Base-by-base conservation (phyloP, 2,329 filamentous ascomycete species). In the Grosmannia huntii region DNA sequence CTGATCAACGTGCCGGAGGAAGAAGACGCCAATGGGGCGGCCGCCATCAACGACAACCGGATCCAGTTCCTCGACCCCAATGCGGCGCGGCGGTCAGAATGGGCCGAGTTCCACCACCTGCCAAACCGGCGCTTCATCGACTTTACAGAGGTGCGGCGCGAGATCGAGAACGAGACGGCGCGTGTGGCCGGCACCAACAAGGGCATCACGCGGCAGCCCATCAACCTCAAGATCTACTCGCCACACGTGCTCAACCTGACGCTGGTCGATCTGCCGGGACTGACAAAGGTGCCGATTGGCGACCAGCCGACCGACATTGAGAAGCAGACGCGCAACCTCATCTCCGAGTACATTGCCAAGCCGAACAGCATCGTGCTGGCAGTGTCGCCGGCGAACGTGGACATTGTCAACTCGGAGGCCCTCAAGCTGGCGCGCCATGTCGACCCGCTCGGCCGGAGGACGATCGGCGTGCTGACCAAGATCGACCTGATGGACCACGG, bases 401-500 rank as follows among this genome's bases (percentile, higher is more conserved):
- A 99, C 83, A 79, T 99, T 79, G 94, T 94, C 68, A 99, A 99
- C 77, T 99, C 94, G 23, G 94, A 99, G 72, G 94, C 94, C 67
- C 75, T 99, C 70, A 96, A 99, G 76, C 81, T 99, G 65, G 94
- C 94, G 48, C 83, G 94, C 67, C 92, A 99, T 75, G 94, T 99
- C 49, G 94, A 99, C 67, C 92, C 92, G 3, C 91, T 99, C 71
- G 94, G 94, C 68, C 92, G 97, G 76, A 84, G 94, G 70, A 99
- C 94, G 55, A 99, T 99, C 64, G 94, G 94, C 81, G 94, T 99
- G 62, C 80, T 99, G 66, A 97, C 92, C 66, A 99, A 99, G 80
- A 91, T 99, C 61, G 94, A 99, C 75, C 75, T 99, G 69, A 99
- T 99, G 94, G 94, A 99, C 72, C 90, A 96, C 28, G 94, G 94